These are phyloP conservation scores for Cyanidioschyzon merolae DNA, from an alignment of 23 red algal genomes.

Conservation along the genomic window DNA sequence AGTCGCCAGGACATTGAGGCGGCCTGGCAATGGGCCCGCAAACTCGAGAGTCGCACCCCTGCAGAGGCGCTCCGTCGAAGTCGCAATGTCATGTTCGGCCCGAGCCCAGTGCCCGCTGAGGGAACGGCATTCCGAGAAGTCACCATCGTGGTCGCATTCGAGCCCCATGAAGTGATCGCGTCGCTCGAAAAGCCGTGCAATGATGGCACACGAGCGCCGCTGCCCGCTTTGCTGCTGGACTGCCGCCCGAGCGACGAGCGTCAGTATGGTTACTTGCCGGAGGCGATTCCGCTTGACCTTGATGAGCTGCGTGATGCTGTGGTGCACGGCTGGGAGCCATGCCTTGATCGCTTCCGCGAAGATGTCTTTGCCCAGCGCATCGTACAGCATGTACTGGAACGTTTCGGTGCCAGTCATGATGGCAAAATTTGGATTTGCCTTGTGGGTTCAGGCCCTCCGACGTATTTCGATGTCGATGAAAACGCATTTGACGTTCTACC, in stretches of 20 bases:
- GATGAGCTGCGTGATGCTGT: slow-evolving; percentile 57
- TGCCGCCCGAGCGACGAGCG: slow-evolving; percentile 67
- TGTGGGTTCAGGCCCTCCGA: slow-evolving; percentile 48
- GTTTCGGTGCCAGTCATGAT: slow-evolving; percentile 9
- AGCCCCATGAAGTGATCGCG: background rate
- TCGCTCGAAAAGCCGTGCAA: background rate
- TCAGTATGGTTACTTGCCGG: slow-evolving; percentile 56
- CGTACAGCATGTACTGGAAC: background rate
- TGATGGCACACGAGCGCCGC: background rate
- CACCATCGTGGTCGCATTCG: slow-evolving; percentile 27
- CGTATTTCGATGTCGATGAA: slow-evolving; percentile 42
- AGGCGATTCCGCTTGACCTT: slow-evolving; percentile 50
- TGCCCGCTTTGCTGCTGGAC: slow-evolving; percentile 50
- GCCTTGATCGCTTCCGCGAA: slow-evolving; percentile 20
- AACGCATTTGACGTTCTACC: slow-evolving; percentile 18
- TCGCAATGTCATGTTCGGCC: slow-evolving; percentile 37
- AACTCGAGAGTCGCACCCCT: slow-evolving; percentile 39
- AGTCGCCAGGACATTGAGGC: slow-evolving; percentile 40
- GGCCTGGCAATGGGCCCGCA: slow-evolving; percentile 52
- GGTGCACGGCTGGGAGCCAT: slow-evolving; percentile 12
- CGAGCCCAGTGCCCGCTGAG: background rate
- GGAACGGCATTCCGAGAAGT: background rate
- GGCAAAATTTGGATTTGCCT: slow-evolving; percentile 63
- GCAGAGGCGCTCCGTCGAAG: slow-evolving; percentile 51
- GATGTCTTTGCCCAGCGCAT: slow-evolving; percentile 8